phyloP scores from a whole-genome alignment of 163 green algal species.

The Scenedesmus sp. region DNA sequence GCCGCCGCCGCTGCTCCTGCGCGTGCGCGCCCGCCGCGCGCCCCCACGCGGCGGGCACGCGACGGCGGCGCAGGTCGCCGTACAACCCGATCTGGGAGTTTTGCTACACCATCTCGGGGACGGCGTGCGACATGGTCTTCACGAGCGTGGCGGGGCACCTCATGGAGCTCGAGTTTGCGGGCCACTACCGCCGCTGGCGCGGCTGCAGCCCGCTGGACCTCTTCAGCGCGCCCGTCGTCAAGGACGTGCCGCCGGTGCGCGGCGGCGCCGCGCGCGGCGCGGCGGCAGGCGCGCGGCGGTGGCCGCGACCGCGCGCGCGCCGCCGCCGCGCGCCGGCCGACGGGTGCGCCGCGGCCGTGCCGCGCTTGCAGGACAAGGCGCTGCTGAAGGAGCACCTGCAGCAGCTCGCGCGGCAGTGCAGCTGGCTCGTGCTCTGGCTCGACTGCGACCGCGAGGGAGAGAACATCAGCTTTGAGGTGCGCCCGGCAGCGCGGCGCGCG shows the following conservation, averaged over 20 bases:
- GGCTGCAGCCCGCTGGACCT: slow-evolving; percentile 80
- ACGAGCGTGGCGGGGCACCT: slow-evolving; percentile 95
- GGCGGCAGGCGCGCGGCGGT: too few species aligned
- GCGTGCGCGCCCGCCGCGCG: not conserved
- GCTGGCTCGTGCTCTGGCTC: slow-evolving; percentile 97
- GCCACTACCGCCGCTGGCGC: slow-evolving; percentile 64
- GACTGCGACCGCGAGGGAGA: slow-evolving; percentile 99
- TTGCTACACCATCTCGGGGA: slow-evolving; percentile 64
- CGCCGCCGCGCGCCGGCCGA: too few species aligned
- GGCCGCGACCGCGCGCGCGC: too few species aligned
- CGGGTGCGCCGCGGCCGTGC: not conserved
- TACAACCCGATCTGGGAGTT: slow-evolving; percentile 87
- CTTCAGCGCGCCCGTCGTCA: slow-evolving; percentile 79
- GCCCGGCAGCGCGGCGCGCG: not conserved
- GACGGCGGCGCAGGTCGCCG: slow-evolving; percentile 52
- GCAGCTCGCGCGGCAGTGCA: slow-evolving; percentile 66
- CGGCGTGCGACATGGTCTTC: slow-evolving; percentile 87
- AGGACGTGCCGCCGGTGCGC: slow-evolving; percentile 81
- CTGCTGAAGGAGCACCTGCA: slow-evolving; percentile 83
- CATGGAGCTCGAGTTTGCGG: slow-evolving; percentile 88
- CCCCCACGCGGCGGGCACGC: not conserved
- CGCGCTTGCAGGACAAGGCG: slow-evolving; percentile 74
- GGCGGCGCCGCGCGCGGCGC: not conserved
- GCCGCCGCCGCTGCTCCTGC: not conserved
- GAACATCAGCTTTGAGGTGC: slow-evolving; percentile 98